Evolutionary conservation across 164 flowering plant genomes (phyloP), one percentile per base, ranked within the genome.

Genomic region (Vitis cinerea): DNA sequence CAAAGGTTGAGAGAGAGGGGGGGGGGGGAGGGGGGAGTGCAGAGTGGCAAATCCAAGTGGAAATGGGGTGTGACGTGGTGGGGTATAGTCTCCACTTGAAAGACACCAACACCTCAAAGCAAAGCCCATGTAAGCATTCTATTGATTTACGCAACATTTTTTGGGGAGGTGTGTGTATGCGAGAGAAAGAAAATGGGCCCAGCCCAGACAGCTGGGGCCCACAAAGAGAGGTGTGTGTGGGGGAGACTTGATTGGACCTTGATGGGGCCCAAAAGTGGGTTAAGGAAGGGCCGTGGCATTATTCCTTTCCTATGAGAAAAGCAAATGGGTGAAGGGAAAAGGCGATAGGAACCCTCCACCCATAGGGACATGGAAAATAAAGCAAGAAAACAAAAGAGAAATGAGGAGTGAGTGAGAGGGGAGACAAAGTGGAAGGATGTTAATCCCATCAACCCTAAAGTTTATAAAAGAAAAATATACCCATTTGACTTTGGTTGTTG

Each of bases 221-320:
- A 81, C 76, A 51, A 29, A 16, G 14, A 44, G 31, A 53, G 60
- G 76, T 67, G 29, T 23, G 5, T 17, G 50, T 8, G 13, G 50
- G 29, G 50, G 51, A 50, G 27, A 44, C 57, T 67, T 65, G 83
- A 77, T 80, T 71, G 78, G 78, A 72, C 81, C 1, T 15, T 15
- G 29, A 66, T 68, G 83, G 81, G 81, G 74, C 83, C 83, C 80
- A 75, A 74, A 62, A 68, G 70, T 37, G 76, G 72, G 72, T 80
- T 75, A 63, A 73, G 72, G 77, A 78, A 74, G 74, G 78, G 82
- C 78, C 44, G 44, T 77, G 79, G 69, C 74, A 77, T 59, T 78
- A 81, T 86, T 86, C 86, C 84, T 83, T 85, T 72, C 80, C 86
- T 81, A 75, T 72, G 80, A 77, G 23, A 83, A 86, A 85, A 86